Evolutionary conservation across 2,329 filamentous ascomycete genomes (phyloP).

Genomic region (Juglanconis oblonga): DNA sequence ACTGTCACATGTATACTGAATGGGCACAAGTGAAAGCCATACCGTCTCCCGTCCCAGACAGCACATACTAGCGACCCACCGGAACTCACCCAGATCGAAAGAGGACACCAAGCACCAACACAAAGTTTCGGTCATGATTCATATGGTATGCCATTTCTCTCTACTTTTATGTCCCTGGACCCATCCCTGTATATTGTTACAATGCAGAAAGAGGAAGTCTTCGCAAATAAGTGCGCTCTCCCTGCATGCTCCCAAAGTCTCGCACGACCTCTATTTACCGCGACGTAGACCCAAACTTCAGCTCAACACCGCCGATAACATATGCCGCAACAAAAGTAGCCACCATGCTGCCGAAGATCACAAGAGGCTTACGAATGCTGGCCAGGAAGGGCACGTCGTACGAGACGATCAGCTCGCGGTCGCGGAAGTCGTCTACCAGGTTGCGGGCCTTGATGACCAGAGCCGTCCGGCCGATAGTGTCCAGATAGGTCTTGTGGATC

Average conservation of each 20-base stretch:
- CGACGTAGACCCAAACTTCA: conserved; percentile 63
- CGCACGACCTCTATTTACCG: background rate
- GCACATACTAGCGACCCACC: background rate
- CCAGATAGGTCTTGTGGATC: conserved; percentile 86
- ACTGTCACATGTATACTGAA: no score
- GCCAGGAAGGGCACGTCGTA: conserved; percentile 80
- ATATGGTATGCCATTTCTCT: conserved; percentile 8
- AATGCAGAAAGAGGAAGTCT: conserved; percentile 2
- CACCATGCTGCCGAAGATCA: conserved; percentile 72
- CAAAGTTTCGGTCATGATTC: background rate
- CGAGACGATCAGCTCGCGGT: conserved; percentile 77
- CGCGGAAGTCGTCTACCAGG: conserved; percentile 84
- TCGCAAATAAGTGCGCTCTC: background rate
- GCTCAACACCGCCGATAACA: conserved; percentile 73
- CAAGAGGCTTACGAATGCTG: conserved; percentile 79
- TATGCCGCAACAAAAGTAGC: conserved; percentile 73
- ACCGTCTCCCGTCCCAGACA: background rate
- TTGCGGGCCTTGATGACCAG: conserved; percentile 80
- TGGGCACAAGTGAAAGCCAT: no score
- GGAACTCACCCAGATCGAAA: background rate
- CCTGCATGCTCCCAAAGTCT: background rate
- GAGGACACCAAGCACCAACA: background rate
- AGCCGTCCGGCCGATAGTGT: conserved; percentile 83
- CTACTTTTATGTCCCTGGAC: conserved; percentile 2
- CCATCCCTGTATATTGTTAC: conserved; percentile 8